Base-by-base conservation (phyloP, 106 monocot species). In the Amphibolis antarctica region DNA sequence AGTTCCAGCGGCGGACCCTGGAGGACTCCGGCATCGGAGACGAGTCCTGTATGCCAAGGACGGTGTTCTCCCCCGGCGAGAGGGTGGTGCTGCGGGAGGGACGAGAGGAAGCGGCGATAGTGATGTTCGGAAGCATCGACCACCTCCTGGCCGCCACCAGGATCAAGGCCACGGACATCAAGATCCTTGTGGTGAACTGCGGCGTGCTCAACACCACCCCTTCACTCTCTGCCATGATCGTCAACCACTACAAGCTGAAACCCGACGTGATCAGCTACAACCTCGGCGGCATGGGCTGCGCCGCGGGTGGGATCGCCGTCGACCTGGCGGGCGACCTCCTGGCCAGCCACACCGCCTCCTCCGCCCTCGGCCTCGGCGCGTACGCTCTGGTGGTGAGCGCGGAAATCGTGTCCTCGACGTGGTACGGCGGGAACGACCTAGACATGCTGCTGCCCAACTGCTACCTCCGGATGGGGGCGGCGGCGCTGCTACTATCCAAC, bases 11-110 rank as follows among this genome's bases (percentile, higher is more conserved):
- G 9, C 51, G 63, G 19, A 28, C 45, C 19, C 24, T 72, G 17
- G 28, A 55, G 45, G 27, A 24, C 9, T 72, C 71, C 42, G 71
- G 71, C 44, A 72, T 72, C 29, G 71, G 71, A 19, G 64, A 72
- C 71, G 71, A 64, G 53, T 72, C 71, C 15, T 63, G 55, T 53
- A 63, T 72, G 55, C 71, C 64, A 14, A 63, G 71, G 18, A 42
- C 53, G 6, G 53, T 64, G 15, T 60, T 70, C 60, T 42, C 29
- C 0, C 60, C 70, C 11, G 49, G 15, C 5, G 43, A 43, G 15
- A 21, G 31, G 27, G 17, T 48, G 13, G 21, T 44, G 0, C 70
- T 70, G 24, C 60, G 50, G 18, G 61, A 61, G 19, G 60, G 51
- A 9, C 60, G 70, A n/a, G 49, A 47, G 22, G 70, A 70, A 52